Evolutionary conservation across 2,329 filamentous ascomycete genomes (phyloP), one percentile per base, ranked within the genome.

Genomic region (Claviceps humidiphila): DNA sequence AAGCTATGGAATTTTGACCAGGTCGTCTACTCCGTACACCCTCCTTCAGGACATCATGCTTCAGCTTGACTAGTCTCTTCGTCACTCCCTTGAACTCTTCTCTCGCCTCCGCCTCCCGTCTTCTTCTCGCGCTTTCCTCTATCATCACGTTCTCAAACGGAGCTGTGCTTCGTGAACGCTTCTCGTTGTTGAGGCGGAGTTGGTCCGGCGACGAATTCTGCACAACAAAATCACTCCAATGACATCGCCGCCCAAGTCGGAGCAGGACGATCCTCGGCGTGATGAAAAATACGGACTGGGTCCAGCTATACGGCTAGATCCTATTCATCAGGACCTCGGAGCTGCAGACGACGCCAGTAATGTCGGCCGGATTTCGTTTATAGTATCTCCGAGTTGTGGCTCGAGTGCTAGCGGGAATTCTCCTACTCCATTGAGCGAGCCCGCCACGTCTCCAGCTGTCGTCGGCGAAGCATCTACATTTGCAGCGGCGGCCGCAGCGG

Each of bases 231-330:
- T 13, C 39, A 13, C 14, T n/a, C 14, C 34, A 34, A 55, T 55
- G 53, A 20, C 53, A 49, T 55, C 51, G 48, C 38, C 45, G 37
- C 42, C 51, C 6, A 53, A 46, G 34, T 47, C 51, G 16, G 49
- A 41, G 26, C 48, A 52, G 49, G 49, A 53, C 14, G 40, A 50
- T 11, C 30, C 43, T 39, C 50, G 30, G n/a, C 39, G 50, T 20
- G 42, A 53, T 24, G 9, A n/a, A 26, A 38, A 50, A 14, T n/a
- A 13, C 26, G 53, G 17, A 14, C 43, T 17, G 34, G 39, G 48
- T 38, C 26, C 37, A 37, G 46, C n/a, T 38, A 17, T 45, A 39
- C 51, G 30, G 26, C 20, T 45, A 4, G 13, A 49, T 43, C 17
- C 39, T 40, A 22, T 37, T 24, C 34, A 38, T 6, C 47, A 46